Percentiles rank a stretch among this genome's conserved stretches.
phyloP scores from a whole-genome alignment of 2,329 filamentous ascomycete genomes.

The Polychaeton citri region DNA sequence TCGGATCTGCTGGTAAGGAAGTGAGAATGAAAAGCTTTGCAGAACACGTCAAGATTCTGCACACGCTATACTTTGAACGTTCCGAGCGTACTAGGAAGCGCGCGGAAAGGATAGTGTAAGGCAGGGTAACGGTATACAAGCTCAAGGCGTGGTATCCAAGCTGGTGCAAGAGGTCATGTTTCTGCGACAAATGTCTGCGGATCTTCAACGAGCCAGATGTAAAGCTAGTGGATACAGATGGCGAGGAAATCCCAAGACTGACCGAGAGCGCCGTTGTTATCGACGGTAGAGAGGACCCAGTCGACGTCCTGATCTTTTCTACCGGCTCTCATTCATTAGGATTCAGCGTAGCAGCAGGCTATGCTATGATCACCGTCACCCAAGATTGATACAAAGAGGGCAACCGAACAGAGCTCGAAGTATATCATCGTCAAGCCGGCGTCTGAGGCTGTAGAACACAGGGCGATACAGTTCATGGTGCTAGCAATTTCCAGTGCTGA shows the following conservation, averaged over 20 bases:
- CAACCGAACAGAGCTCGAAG: slow-evolving; percentile 40
- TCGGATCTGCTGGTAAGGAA: slow-evolving; percentile 24
- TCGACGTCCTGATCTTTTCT: slow-evolving; percentile 37
- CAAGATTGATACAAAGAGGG: slow-evolving; percentile 12
- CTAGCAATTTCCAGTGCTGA: slow-evolving; percentile 33
- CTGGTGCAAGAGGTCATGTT: slow-evolving; percentile 52
- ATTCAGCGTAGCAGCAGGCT: slow-evolving; percentile 37
- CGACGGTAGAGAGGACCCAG: slow-evolving; percentile 33
- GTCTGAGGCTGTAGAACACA: slow-evolving; percentile 16
- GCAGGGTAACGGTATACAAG: slow-evolving; percentile 36
- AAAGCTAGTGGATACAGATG: slow-evolving; percentile 41
- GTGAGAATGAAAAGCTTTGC: slow-evolving; percentile 23
- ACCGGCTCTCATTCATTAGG: too few relatives aligned
- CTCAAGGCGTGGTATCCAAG: slow-evolving; percentile 48
- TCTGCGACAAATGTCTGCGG: slow-evolving; percentile 46
- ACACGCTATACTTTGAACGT: slow-evolving; percentile 29
- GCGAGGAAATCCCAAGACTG: slow-evolving; percentile 35
- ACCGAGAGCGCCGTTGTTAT: slow-evolving; percentile 36
- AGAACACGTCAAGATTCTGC: slow-evolving; percentile 23
- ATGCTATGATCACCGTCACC: slow-evolving; percentile 20
- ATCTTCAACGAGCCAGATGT: slow-evolving; percentile 48
- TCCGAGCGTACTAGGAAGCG: slow-evolving; percentile 34
- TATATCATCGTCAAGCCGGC: slow-evolving; percentile 34
- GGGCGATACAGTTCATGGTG: slow-evolving; percentile 30
- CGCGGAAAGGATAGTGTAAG: slow-evolving; percentile 37